Base-by-base conservation (phyloP, 305 asterid genomes). In the Caryopteris hybrid region DNA sequence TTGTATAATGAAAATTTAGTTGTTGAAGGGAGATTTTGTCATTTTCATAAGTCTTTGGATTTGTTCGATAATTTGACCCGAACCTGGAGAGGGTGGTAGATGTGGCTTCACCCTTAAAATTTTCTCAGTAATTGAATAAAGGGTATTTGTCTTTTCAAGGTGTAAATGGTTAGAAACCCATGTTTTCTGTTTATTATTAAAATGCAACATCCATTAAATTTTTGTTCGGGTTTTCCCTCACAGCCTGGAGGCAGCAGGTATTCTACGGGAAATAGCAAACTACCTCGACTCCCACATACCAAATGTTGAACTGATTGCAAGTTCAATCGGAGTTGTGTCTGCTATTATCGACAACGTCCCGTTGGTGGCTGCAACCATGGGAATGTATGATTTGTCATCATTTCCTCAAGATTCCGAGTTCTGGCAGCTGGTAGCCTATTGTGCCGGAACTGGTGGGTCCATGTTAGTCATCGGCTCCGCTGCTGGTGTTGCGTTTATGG, bases 381-480 rank as follows among this genome's bases (percentile, higher is more conserved):
- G 98, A 82, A 94, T 94, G 99, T 94, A 94, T 52, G 92, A 89
- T 64, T 90, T 89, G 31, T 66, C 96, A 55, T 77, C 95, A 14
- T 89, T 87, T 54, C 98, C 98, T 61, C 81, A 29, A 72, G 98
- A 94, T 81, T 87, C 96, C 0, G 96, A 94, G 84, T 94, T 94
- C 74, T 94, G 99, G 99, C 98, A 94, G 79, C 83, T 94, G 47
- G 84, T 94, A 16, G 96, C 99, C 20, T 94, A 70, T 70, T 94
- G 98, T 70, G 99, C 98, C 12, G 99, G 99, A 29, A 94, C 99
- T 4, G 98, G 99, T 50, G 99, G 99, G 46, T 94, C 98, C 83
- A 94, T 94, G 96, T 72, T 94, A 39, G 82, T 94, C 38, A 91
- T 94, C 8, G 98, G 99, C 53, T 94, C 99, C 4, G 98, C 99